Base-by-base conservation (phyloP, 1,284 basidiomycete genomes). In the Malassezia brasiliensis region DNA sequence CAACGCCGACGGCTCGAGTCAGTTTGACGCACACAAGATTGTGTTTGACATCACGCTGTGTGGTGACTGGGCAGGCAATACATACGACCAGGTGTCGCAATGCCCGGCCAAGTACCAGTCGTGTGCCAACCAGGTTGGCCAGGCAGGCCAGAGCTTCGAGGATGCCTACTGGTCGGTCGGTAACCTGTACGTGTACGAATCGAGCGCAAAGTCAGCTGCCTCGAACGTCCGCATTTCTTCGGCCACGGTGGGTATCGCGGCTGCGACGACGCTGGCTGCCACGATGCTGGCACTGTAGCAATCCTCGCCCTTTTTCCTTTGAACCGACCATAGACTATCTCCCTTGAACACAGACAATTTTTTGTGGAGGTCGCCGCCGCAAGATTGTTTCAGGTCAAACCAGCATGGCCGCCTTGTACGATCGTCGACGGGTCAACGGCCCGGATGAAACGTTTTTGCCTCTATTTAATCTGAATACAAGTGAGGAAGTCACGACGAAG, bases 31-130 rank as follows among this genome's bases (percentile, higher is more conserved):
- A 0, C 69, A 72, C 47, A 64, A 60, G 25, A 66, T 74, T 47
- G 45, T 68, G 36, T 66, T 74, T 28, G 64, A 71, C 50, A 73
- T 68, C 46, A 69, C 69, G 3, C 61, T 72, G 12, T 70, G 68
- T 41, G 72, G 72, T 8, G 59, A 63, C 46, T 71, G 67, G 66
- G 71, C 67, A 0, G 63, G 39, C 3, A 51, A 56, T 47, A 62
- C 63, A 36, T 71, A 68, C 53, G 50, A 51, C 37, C 15, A 53
- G 9, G 30, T 14, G 6, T 57, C 57, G 39, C 47, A 51, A n/a
- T 71, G 68, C 58, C 53, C 56, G 20, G 31, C 46, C 3, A 53
- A 64, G 45, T 71, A 62, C 48, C 52, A 51, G n/a, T 35, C 61
- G 2, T 67, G 66, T 53, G 59, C 56, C 34, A 59, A 58, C 35